phyloP scores from a whole-genome alignment of 2,329 filamentous ascomycete genomes.

The Cordyceps farinosa region DNA sequence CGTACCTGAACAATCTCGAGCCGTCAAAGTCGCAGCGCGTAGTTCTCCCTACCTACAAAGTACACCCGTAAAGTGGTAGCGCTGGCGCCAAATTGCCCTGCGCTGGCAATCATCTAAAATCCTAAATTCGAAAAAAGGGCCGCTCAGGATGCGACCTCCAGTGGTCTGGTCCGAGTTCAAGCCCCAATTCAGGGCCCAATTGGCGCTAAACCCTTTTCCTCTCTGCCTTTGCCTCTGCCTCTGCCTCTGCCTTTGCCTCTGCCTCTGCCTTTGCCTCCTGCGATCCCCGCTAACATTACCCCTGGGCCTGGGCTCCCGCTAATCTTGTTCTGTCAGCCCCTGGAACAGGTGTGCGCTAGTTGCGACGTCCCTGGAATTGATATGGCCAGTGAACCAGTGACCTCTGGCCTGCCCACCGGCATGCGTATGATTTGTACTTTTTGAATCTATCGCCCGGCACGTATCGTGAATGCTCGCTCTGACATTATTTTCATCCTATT shows the following conservation, averaged over 20 bases:
- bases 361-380: neutral
- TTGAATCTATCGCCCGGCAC: neutral
- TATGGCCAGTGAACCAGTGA: neutral
- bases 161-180: no score
- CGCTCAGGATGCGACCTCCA: neutral
- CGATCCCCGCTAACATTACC: neutral
- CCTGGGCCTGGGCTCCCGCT: neutral
- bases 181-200: no score
- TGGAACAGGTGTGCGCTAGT: neutral
- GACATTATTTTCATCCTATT: neutral
- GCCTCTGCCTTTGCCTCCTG: neutral
- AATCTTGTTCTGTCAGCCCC: neutral
- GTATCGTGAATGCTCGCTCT: neutral
- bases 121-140: no score
- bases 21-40: neutral
- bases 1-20: neutral
- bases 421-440: neutral
- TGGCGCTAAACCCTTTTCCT: neutral
- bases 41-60: neutral
- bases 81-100: neutral
- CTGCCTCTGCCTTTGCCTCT: neutral
- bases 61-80: neutral
- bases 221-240: neutral
- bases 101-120: neutral
- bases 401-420: neutral